Base-by-base conservation (phyloP, 1,284 basidiomycete genomes). In the Coniferiporia weirii region DNA sequence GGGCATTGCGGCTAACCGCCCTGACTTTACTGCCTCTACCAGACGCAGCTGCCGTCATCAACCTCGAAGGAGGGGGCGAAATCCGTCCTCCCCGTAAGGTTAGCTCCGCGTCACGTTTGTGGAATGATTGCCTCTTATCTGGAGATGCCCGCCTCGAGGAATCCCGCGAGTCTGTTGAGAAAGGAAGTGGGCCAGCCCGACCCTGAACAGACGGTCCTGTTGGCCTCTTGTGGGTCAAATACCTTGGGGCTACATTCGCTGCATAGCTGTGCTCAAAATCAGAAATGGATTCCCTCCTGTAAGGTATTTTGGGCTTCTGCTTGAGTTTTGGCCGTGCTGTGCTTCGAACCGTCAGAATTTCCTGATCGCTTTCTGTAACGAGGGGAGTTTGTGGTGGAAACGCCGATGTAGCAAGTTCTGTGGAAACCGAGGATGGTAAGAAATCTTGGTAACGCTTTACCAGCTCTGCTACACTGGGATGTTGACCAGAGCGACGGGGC, bases 181-280 rank as follows among this genome's bases (percentile, higher is more conserved):
- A 74, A 20, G 68, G 72, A 22, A 76, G 70, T 7, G 80, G 80
- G 1, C 74, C 84, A 15, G 81, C 78, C 67, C 44, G 15, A 19
- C 44, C 44, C 8, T 44, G 48, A 22, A 19, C 47, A 44, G 19
- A 40, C 9, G 38, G 19, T 10, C 13, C 73, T 72, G 27, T 3
- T 27, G 4, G 75, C 63, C 81, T 76, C 52, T 80, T 72, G 64
- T 79, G 77, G 3, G 81, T 80, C 12, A 85, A 73, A 65, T 88
- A 84, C 62, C 80, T 78, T 1, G 89, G 87, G 3, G 87, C 89
- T 61, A 93, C 84, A 66, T 93, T 93, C n/a, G 85, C 88, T 2
- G 93, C 92, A 71, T 95, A 95, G 56, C 93, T 84, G 60, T 89
- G 82, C 71, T 95, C 93, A 50, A 91, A 92, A 69, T 95, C 93